These are phyloP conservation scores for Irpex sp. DNA, from an alignment of 1,284 basidiomycete species.

Conservation along the genomic window DNA sequence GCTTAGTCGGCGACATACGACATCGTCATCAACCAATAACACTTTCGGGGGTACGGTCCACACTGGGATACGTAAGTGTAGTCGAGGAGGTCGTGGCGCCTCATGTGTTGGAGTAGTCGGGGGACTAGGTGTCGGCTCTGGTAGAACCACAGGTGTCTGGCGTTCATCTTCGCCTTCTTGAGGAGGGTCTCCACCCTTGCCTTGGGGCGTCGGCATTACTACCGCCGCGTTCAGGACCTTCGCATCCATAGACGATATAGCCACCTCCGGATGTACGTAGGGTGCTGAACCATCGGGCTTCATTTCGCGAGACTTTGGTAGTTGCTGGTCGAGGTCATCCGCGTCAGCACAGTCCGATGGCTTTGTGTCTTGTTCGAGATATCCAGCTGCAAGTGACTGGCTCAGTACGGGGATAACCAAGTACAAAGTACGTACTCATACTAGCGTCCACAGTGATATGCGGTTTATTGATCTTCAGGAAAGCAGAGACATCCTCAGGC, in stretches of 20 bases:
- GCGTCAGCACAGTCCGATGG: not conserved
- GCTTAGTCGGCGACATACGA: constrained; percentile 82
- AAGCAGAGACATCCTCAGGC: not conserved
- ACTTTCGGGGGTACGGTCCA: constrained; percentile 88
- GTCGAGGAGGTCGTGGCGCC: constrained; percentile 45
- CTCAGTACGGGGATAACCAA: not conserved
- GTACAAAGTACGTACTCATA: not conserved
- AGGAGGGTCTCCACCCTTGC: constrained; percentile 25
- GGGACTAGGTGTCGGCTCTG: constrained; percentile 10
- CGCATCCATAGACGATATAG: constrained; percentile 33
- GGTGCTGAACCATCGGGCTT: not conserved
- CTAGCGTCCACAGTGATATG: not conserved
- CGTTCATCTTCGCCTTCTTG: constrained; percentile 20
- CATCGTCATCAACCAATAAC: constrained; percentile 92
- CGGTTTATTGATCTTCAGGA: not conserved
- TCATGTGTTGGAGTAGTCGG: constrained; percentile 9
- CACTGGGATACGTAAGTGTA: constrained; percentile 71
- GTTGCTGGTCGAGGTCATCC: not conserved
- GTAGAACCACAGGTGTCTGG: constrained; percentile 16
- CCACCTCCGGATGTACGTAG: not conserved
- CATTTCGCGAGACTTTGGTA: not conserved
- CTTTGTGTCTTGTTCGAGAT: not conserved
- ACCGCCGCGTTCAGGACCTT: constrained; percentile 22
- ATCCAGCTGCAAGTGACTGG: not conserved
- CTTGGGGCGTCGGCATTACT: constrained; percentile 27